Evolutionary conservation across 768 basidiomycete genomes (phyloP).

Genomic region (Melanogaster broomeanus): DNA sequence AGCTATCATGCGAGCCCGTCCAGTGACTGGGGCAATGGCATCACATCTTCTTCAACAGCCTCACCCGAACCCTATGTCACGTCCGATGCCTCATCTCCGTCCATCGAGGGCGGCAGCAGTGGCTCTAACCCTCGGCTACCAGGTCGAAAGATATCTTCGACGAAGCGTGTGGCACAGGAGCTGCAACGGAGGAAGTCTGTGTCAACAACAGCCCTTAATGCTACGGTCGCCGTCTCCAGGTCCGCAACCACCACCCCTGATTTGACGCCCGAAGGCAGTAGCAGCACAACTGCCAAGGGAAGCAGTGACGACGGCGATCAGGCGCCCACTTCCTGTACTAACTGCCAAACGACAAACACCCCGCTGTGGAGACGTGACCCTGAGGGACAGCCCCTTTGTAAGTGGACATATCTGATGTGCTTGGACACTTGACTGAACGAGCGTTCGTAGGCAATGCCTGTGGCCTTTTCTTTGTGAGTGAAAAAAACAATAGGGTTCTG

Average conservation of each 20-base stretch:
- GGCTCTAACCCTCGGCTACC: constrained; percentile 29
- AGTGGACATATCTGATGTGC: constrained; percentile 30
- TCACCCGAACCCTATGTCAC: constrained; percentile 75
- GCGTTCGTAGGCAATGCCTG: constrained; percentile 74
- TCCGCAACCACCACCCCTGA: constrained; percentile 74
- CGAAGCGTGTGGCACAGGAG: constrained; percentile 63
- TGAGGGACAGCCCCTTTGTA: constrained; percentile 89
- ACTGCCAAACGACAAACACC: constrained; percentile 95
- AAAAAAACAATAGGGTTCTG: not conserved
- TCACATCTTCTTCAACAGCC: constrained; percentile 65
- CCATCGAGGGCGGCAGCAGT: constrained; percentile 49
- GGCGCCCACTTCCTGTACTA: constrained; percentile 84
- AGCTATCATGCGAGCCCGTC: constrained; percentile 75
- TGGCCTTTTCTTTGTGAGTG: constrained; percentile 87
- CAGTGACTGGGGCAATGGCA: constrained; percentile 79
- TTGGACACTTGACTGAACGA: constrained; percentile 17
- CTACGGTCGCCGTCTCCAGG: constrained; percentile 36
- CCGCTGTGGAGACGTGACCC: constrained; percentile 92
- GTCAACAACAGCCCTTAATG: constrained; percentile 12
- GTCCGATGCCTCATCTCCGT: constrained; percentile 73
- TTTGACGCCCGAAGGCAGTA: constrained; percentile 36
- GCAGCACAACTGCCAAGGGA: constrained; percentile 36
- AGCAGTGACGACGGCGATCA: constrained; percentile 67
- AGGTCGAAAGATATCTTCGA: constrained; percentile 62
- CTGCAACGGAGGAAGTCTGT: constrained; percentile 54